Evolutionary conservation across 2,329 filamentous ascomycete genomes (phyloP).

Genomic region (Penicillium sp.): DNA sequence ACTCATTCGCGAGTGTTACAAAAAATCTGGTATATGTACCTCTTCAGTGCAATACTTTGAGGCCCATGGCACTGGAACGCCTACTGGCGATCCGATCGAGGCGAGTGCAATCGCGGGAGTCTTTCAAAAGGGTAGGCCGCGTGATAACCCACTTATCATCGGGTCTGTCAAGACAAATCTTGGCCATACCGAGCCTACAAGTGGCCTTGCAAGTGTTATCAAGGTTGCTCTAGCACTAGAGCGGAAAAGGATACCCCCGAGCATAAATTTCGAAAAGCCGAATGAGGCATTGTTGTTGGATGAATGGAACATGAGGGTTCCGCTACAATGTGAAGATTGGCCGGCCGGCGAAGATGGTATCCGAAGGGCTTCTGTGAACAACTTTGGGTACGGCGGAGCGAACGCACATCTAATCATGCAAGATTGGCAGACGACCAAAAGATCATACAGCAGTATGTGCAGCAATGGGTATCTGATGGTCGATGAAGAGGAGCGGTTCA

Average conservation of each 20-base stretch:
- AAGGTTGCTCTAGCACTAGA: neutral
- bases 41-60: neutral
- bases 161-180: constrained; percentile 1
- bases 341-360: neutral
- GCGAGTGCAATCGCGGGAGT: neutral
- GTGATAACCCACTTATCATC: neutral
- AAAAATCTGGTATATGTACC: neutral
- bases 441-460: neutral
- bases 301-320: neutral
- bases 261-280: neutral
- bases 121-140: neutral
- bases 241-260: neutral
- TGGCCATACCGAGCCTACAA: neutral
- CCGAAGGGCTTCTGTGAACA: neutral
- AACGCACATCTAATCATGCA: neutral
- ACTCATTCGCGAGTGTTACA: neutral
- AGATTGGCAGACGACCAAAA: neutral
- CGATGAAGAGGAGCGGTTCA: no score
- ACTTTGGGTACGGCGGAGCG: neutral
- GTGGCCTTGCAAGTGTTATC: neutral
- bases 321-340: neutral
- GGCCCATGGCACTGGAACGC: neutral
- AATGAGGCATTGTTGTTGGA: neutral
- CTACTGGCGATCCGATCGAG: neutral
- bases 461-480: no score